Conservation (phyloP, 2,329 filamentous ascomycete species). For the Calonectria henricotiae region DNA sequence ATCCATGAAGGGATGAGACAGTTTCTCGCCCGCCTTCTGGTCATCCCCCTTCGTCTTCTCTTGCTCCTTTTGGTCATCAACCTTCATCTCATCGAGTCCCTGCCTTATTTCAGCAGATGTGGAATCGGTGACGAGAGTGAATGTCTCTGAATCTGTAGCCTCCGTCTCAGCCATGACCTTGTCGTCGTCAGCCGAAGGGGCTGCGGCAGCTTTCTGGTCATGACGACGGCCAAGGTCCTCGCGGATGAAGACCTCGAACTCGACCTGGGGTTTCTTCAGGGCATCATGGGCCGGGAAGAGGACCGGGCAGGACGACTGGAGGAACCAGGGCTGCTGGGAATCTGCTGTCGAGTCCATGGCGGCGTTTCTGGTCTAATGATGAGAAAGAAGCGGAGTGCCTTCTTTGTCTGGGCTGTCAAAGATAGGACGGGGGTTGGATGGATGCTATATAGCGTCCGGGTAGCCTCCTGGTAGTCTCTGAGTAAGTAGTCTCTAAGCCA, state of each 20-base stretch:
- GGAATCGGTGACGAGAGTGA: conserved; percentile 51
- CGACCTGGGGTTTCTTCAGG: conserved; percentile 53
- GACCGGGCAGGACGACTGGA: conserved; percentile 60
- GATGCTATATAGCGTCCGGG: conserved; percentile 21
- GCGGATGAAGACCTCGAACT: conserved; percentile 57
- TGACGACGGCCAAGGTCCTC: conserved; percentile 48
- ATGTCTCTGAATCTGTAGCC: conserved; percentile 47
- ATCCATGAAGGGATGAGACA: conserved; percentile 56
- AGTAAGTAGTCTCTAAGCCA: not conserved
- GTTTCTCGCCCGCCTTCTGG: conserved; percentile 6
- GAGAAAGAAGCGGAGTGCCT: conserved; percentile 4
- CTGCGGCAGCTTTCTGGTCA: conserved; percentile 23
- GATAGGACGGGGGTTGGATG: not conserved
- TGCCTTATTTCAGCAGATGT: conserved; percentile 50
- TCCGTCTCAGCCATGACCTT: conserved; percentile 40
- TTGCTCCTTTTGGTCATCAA: conserved; percentile 29
- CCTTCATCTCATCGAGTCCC: conserved; percentile 37
- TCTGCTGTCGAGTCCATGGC: conserved; percentile 47
- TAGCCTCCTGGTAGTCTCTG: no score
- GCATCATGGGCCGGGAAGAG: conserved; percentile 59
- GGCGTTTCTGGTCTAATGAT: conserved; percentile 15
- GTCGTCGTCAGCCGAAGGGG: conserved; percentile 4
- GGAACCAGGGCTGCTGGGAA: conserved; percentile 58
- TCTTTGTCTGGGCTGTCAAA: not conserved
- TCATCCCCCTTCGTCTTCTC: conserved; percentile 11